Evolutionary conservation across 441 rosid genomes (phyloP).

Genomic region (Pelargonium exstipulatum): DNA sequence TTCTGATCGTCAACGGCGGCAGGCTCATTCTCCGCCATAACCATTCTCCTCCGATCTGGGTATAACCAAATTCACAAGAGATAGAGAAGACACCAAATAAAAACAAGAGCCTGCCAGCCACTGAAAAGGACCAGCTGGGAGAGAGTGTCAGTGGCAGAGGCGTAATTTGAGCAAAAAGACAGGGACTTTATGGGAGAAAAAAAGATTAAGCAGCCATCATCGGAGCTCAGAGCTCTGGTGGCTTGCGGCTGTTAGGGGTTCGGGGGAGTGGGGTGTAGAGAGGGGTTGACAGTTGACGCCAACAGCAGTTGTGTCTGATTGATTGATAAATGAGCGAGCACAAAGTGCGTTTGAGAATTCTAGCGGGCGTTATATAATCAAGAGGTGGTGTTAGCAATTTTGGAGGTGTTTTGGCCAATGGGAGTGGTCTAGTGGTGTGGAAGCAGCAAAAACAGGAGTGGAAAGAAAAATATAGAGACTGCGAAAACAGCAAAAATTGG

Average conservation of each 20-base stretch:
- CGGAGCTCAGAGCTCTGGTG: neutral
- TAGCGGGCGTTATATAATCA: no score
- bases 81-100: neutral
- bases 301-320: constrained; percentile 9
- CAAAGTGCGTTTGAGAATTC: no score
- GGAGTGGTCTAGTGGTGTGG: no score
- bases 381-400: no score
- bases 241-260: neutral
- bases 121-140: neutral
- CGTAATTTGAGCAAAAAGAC: neutral
- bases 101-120: neutral
- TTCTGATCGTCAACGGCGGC: constrained; percentile 48
- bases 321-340: neutral
- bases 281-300: constrained; percentile 20
- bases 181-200: neutral
- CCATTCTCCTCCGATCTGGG: constrained; percentile 28
- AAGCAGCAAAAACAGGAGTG: no score
- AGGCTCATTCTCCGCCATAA: constrained; percentile 61
- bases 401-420: no score
- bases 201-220: neutral
- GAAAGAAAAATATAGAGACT: no score
- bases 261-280: neutral
- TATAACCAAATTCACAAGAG: constrained; percentile 7
- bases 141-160: constrained; percentile 7
- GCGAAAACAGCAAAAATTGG: no score